phyloP scores from a whole-genome alignment of 192 early-diverging fungal species.

The Phycomyces nitens region DNA sequence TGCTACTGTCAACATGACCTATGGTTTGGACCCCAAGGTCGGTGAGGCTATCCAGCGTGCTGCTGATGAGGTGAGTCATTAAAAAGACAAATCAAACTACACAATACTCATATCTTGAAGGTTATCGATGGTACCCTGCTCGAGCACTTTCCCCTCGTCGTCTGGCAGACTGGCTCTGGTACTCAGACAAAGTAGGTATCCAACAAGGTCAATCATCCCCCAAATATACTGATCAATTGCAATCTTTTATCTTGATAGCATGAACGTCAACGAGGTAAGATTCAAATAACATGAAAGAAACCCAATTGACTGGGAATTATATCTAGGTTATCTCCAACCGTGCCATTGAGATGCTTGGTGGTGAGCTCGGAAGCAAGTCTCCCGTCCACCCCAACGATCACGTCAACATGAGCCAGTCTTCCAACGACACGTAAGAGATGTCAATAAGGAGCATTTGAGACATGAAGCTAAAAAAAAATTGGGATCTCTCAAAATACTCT shows the following conservation, averaged over 20 bases:
- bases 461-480: constrained; percentile 3
- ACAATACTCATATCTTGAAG: constrained; percentile 33
- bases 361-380: constrained; percentile 86
- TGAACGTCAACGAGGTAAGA: constrained; percentile 84
- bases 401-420: constrained; percentile 97
- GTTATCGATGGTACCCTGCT: constrained; percentile 89
- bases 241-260: constrained; percentile 37
- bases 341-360: constrained; percentile 92
- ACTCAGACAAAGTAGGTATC: constrained; percentile 86
- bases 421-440: constrained; percentile 83
- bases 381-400: constrained; percentile 99
- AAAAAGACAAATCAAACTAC: not conserved
- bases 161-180: constrained; percentile 98
- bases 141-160: constrained; percentile 97
- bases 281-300: not conserved
- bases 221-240: not conserved
- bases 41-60: constrained; percentile 88
- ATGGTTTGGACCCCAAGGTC: constrained; percentile 76
- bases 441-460: not conserved
- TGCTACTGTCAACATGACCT: constrained; percentile 90
- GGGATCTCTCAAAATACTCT: not conserved
- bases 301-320: not conserved
- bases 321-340: constrained; percentile 94
- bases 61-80: constrained; percentile 65
- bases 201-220: too few species aligned